Evolutionary conservation across 305 asterid genomes (phyloP).

Genomic region (Plantago rigida): DNA sequence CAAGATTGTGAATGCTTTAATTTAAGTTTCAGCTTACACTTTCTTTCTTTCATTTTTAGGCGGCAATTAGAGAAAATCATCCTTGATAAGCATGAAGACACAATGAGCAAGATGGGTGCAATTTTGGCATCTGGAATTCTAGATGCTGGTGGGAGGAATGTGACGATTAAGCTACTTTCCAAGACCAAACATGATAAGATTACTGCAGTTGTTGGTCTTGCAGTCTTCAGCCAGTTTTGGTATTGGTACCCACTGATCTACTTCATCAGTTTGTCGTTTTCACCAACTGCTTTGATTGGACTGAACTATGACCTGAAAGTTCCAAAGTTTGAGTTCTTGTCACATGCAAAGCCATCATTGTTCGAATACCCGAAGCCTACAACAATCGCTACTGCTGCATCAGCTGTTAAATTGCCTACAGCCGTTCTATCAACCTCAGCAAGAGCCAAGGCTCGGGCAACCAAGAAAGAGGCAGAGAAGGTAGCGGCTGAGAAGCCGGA

Average conservation of each 20-base stretch:
- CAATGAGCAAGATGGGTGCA: slow-evolving; percentile 99
- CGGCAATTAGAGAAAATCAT: slow-evolving; percentile 90
- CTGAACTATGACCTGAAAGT: slow-evolving; percentile 80
- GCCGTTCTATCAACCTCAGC: slow-evolving; percentile 89
- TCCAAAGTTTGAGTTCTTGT: slow-evolving; percentile 81
- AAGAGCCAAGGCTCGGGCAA: slow-evolving; percentile 82
- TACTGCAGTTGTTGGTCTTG: slow-evolving; percentile 89
- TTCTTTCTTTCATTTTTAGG: slow-evolving; percentile 35
- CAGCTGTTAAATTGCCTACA: slow-evolving; percentile 82
- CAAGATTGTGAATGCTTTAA: not conserved
- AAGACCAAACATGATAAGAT: slow-evolving; percentile 86
- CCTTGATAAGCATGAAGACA: slow-evolving; percentile 92
- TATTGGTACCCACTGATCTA: slow-evolving; percentile 98
- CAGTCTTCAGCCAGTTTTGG: slow-evolving; percentile 98
- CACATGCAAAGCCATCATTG: slow-evolving; percentile 87
- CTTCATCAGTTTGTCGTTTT: slow-evolving; percentile 78
- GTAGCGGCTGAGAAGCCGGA: slow-evolving; percentile 53
- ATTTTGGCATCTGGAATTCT: slow-evolving; percentile 89
- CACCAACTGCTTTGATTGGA: slow-evolving; percentile 92
- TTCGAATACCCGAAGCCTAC: slow-evolving; percentile 94
- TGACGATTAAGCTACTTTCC: slow-evolving; percentile 69
- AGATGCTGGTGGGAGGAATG: slow-evolving; percentile 95
- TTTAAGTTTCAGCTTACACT: slow-evolving; percentile 4
- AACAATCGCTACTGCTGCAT: slow-evolving; percentile 63
- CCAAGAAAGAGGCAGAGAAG: slow-evolving; percentile 80